These are phyloP conservation scores for Populus davidiana DNA, from an alignment of 345 rosid genomes.

Conservation along the genomic window DNA sequence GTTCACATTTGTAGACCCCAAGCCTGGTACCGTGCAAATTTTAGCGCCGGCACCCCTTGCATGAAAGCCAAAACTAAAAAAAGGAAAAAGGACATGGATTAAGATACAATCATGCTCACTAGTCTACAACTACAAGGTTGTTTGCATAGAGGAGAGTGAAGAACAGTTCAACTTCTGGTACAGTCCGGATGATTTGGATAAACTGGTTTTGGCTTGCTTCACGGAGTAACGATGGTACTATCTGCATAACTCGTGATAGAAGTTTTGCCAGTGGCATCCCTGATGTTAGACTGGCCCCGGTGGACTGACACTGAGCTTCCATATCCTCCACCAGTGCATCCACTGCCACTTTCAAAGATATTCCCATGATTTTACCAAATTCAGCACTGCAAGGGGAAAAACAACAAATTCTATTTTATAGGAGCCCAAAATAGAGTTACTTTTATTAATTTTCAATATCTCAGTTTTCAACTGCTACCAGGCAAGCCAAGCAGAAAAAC, in stretches of 20 bases:
- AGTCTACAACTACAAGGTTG: constrained; percentile 34
- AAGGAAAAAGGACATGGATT: background rate
- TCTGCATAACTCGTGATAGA: constrained; percentile 68
- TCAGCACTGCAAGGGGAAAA: constrained; percentile 58
- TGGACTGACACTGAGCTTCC: constrained; percentile 43
- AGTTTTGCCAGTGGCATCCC: constrained; percentile 80
- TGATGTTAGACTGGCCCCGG: constrained; percentile 31
- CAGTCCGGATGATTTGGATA: constrained; percentile 43
- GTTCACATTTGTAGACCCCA: constrained; percentile 8
- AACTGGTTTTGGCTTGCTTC: constrained; percentile 65
- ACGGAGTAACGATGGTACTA: constrained; percentile 41
- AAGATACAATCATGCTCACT: constrained; percentile 22
- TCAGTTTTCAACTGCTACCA: background rate
- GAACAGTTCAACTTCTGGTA: constrained; percentile 77
- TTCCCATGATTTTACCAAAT: constrained; percentile 52
- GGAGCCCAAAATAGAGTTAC: background rate
- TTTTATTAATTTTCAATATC: background rate
- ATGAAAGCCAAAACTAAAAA: constrained; percentile 15
- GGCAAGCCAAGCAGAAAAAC: background rate
- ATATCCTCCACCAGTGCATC: constrained; percentile 54
- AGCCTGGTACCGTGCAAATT: constrained; percentile 11
- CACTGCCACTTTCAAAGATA: constrained; percentile 55
- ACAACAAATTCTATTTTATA: background rate
- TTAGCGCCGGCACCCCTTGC: constrained; percentile 12
- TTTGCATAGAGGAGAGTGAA: constrained; percentile 77